Evolutionary conservation across 139 green algal species (phyloP).

Genomic region (Tetradesmus obliquus): DNA sequence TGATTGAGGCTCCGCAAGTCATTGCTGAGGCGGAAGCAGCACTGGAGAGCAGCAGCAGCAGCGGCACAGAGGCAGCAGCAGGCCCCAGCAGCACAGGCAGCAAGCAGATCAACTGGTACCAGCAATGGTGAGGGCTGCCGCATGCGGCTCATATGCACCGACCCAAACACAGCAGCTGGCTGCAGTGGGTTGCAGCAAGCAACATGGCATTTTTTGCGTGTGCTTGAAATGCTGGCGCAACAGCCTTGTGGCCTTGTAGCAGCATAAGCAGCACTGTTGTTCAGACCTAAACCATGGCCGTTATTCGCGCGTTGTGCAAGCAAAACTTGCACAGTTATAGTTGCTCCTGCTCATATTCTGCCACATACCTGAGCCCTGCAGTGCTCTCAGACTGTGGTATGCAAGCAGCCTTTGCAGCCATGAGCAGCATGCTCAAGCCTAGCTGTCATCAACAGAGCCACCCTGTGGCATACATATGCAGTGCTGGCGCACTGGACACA

Average conservation of each 20-base stretch:
- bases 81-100: background rate
- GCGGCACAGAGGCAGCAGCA: background rate
- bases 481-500: background rate
- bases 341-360: background rate
- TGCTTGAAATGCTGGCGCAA: background rate
- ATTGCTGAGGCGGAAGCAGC: background rate
- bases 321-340: background rate
- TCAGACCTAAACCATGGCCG: background rate
- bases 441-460: too few species aligned
- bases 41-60: background rate
- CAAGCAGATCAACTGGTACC: conserved; percentile 32
- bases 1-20: background rate
- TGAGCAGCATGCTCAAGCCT: too few species aligned
- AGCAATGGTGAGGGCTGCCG: conserved; percentile 16
- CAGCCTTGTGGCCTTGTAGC: background rate
- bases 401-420: too few species aligned
- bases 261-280: background rate
- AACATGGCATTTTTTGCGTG: background rate
- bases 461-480: too few species aligned
- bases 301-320: background rate
- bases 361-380: background rate
- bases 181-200: too few species aligned
- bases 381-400: too few species aligned
- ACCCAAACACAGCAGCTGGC: too few species aligned
- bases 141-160: background rate